Evolutionary conservation across 2,329 filamentous ascomycete species (phyloP), one percentile per base, ranked within the genome.

Genomic region (Hypoxylon sp.): DNA sequence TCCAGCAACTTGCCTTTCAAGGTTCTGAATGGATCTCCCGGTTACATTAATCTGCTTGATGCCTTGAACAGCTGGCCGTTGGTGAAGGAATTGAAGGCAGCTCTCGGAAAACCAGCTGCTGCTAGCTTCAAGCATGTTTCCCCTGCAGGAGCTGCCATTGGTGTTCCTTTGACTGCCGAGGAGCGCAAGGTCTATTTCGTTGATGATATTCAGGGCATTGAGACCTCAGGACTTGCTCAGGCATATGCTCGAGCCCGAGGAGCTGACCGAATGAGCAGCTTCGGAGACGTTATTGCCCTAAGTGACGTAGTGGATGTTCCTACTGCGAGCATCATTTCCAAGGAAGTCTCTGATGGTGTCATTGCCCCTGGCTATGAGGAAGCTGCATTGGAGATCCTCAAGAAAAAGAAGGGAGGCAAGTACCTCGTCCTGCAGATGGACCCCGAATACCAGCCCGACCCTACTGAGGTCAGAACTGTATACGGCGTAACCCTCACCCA

Each of bases 101-200:
- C 95, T 22, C 90, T 98, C 22, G 91, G 92, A 74, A 91, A 92
- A 80, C 93, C 96, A 35, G 96, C 96, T 59, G 96, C 96, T 31
- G 95, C 96, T 71, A 97, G 94, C 80, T 99, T 99, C 90, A 99
- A 98, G 89, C 96, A 99, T 80, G 96, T 98, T 70, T 99, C 96
- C 9, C 96, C 96, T 19, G 96, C 96, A 47, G 96, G 96, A 78
- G 96, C 95, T 66, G 95, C 96, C 73, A 96, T 99, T 77, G 96
- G 94, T 73, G 90, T 96, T 5, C 93, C 94, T 22, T 87, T 99
- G 71, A 93, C 85, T 71, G 89, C 92, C 44, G 92, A 93, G 58
- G 96, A 99, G 88, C 91, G 93, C 82, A 97, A 97, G 84, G 96
- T 98, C 61, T 99, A 97, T 82, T 98, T 99, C 86, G 96, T 99